phyloP scores from a whole-genome alignment of 176 grass and related monocot genomes.

The Oryza brachyantha region DNA sequence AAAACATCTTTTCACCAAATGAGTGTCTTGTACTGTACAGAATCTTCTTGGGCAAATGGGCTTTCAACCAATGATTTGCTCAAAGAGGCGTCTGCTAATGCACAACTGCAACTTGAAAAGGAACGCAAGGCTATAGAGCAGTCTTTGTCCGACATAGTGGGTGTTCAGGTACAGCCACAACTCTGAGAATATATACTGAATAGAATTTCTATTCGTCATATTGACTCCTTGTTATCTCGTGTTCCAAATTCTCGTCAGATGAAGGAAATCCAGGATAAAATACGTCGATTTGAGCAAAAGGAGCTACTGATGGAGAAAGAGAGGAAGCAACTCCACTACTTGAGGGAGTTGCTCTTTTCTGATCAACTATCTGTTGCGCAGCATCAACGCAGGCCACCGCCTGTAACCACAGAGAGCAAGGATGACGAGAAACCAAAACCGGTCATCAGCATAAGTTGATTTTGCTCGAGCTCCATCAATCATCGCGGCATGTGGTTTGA shows the following conservation, averaged over 20 bases:
- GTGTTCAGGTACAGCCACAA: constrained; percentile 65
- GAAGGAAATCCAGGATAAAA: constrained; percentile 93
- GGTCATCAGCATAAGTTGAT: constrained; percentile 14
- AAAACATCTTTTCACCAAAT: constrained; percentile 1
- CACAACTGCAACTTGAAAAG: constrained; percentile 61
- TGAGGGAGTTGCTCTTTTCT: constrained; percentile 62
- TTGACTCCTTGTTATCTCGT: constrained; percentile 4
- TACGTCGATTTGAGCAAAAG: constrained; percentile 66
- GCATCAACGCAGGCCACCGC: constrained; percentile 39
- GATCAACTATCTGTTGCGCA: constrained; percentile 62
- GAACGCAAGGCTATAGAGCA: constrained; percentile 69
- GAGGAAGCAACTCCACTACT: constrained; percentile 52
- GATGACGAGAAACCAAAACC: constrained; percentile 32
- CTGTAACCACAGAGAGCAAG: constrained; percentile 25
- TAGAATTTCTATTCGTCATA: constrained; percentile 1
- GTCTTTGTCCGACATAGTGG: constrained; percentile 76
- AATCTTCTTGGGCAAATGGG: constrained; percentile 37
- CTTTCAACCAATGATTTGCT: constrained; percentile 42
- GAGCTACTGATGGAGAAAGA: constrained; percentile 80
- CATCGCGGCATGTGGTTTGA: neutral
- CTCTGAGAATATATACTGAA: neutral
- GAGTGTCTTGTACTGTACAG: constrained; percentile 25
- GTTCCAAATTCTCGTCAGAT: constrained; percentile 55
- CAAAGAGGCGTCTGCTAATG: constrained; percentile 48
- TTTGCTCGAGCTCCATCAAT: neutral